A percentile compares a stretch with the other conserved stretches of the same genome.
phyloP scores from a whole-genome alignment of 2,329 filamentous ascomycete species.

The Tricladium varicosporioides region DNA sequence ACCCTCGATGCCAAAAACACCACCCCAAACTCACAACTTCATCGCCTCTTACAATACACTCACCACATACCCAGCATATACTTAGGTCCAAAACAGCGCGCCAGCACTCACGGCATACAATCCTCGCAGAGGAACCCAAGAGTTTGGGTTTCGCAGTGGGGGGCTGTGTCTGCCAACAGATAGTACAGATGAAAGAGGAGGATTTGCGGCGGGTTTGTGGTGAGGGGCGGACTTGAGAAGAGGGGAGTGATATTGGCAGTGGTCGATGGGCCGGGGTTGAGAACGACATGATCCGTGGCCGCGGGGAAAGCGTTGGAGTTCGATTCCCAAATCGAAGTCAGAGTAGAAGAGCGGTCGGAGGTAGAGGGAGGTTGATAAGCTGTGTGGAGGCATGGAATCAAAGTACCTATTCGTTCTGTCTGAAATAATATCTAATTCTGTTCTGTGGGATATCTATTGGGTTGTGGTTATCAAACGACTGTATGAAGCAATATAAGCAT shows the following conservation, averaged over 20 bases:
- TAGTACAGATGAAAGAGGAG: conserved; percentile 51
- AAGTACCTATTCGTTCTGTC: too few relatives aligned
- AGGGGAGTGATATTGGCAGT: background rate
- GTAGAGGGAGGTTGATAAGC: conserved; percentile 1
- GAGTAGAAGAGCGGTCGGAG: conserved; percentile 4
- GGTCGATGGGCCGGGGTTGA: background rate
- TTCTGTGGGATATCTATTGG: too few relatives aligned
- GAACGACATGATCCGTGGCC: too few relatives aligned
- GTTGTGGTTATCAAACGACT: too few relatives aligned
- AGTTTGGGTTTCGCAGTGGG: conserved; percentile 36
- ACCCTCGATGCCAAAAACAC: conserved; percentile 58
- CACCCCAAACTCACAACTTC: conserved; percentile 58
- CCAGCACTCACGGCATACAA: conserved; percentile 49
- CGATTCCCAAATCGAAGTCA: background rate
- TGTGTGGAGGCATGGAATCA: conserved; percentile 7
- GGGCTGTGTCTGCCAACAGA: conserved; percentile 48
- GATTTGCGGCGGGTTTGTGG: conserved; percentile 8
- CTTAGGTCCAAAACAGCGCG: conserved; percentile 49
- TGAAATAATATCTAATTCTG: too few relatives aligned
- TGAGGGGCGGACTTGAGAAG: too few relatives aligned
- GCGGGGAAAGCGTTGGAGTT: too few relatives aligned
- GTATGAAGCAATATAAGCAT: too few relatives aligned
- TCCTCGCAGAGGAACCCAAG: conserved; percentile 46
- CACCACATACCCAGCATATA: conserved; percentile 57
- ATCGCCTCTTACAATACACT: conserved; percentile 50